Evolutionary conservation across 805 yeast species (phyloP), one percentile per base, ranked within the genome.

Genomic region (Wickerhamiella sergipiensis): DNA sequence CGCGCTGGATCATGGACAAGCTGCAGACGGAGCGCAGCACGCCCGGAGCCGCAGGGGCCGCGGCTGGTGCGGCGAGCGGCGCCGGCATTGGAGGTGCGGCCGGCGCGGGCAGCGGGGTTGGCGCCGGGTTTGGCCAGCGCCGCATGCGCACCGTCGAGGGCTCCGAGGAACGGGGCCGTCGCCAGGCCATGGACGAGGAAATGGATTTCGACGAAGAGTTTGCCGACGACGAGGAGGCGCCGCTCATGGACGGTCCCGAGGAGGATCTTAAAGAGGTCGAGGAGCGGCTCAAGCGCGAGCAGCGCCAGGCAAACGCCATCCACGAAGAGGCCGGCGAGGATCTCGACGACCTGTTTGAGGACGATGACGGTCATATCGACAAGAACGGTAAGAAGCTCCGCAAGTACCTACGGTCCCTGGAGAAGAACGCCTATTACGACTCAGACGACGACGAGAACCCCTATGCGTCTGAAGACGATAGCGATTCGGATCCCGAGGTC

Each of bases 171-270:
- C 65, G 58, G 58, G 65, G 39, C 64, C 66, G 39, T 67, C 61
- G 44, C 58, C 72, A 61, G 39, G 95, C 87, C 52, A 38, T 57
- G 48, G 87, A 85, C 56, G 97, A 89, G 57, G 97, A 88, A 62
- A 70, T 92, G 61, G 98, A 90, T 68, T 90, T 75, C 61, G 57
- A 57, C 51, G 97, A 92, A 65, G 97, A 89, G 65, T 92, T 92
- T 67, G 97, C 92, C 24, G 98, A 92, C 66, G 98, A 92, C 65
- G 98, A 92, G 69, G 98, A 90, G 65, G 97, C 97, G 1, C 98
- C 98, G 26, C 85, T 92, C 53, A 79, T 90, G 74, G 97, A 90
- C 61, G 96, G 96, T 46, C 74, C 89, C 54, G 97, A 90, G 62
- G 96, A 92, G 61, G 97, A 92, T 62, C 85, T 86, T 64, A 88